Base-by-base conservation (phyloP, 129 eudicot genomes). In the Artemisia annua region DNA sequence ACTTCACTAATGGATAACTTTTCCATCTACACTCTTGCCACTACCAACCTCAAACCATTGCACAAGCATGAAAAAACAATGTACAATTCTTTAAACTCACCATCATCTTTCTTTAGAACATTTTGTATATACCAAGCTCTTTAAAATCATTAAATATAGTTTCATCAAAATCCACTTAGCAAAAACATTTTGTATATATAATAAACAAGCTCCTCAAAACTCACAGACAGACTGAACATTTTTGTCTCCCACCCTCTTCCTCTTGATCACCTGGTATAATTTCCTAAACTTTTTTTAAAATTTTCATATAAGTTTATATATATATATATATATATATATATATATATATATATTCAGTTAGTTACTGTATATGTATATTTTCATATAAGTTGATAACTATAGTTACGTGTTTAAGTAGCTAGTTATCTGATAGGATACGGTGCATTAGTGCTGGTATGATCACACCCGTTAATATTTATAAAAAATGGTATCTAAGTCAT, bases 401-500 rank as follows among this genome's bases (percentile, higher is more conserved):
- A 32, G 7, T 4, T 32, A 32, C 0, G 7, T 32, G 6, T 32
- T 32, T 20, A 32, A 32, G 39, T 32, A 32, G 4, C 39, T 32
- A 32, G 28, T 26, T 24, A 24, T 26, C 22, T 20, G 44, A 35
- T 35, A 35, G 44, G 44, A 35, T 35, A 5, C 8, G 44, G 44
- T 35, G 8, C 8, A 35, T 35, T 35, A 35, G 44, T 35, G 44
- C 44, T 35, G 44, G 44, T 35, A 35, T 35, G 44, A 35, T 35
- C 44, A 5, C 44, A 0, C 44, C 9, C 44, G 44, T 76, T 71
- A 72, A 14, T 44, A 6, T 48, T 43, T 67, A 78, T 60, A 0
- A 20, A 48, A 75, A 67, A 88, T 88, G 91, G 85, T 88, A 63
- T 89, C 96, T 30, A 80, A 80, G 79, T 89, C 91, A 78, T 89